Conservation (phyloP, 1,284 basidiomycete genomes). For the Apiotrichum veenhuisii region DNA sequence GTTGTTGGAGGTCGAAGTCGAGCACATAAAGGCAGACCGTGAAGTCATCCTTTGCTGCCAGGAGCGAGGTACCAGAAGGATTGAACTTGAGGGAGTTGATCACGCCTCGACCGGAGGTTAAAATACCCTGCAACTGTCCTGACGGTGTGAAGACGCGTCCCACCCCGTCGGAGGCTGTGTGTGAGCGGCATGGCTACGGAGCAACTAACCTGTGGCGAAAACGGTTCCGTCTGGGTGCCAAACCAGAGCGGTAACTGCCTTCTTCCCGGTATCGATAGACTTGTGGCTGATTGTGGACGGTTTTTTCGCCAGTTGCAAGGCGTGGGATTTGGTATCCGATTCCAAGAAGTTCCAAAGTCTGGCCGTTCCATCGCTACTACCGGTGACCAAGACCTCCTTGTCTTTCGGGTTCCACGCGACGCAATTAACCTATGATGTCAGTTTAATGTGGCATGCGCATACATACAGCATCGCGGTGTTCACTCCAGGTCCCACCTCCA, state of each 20-base stretch:
- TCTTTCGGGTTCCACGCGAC: constrained; percentile 45
- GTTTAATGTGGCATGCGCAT: background rate
- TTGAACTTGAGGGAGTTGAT: constrained; percentile 43
- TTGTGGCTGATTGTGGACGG: constrained; percentile 33
- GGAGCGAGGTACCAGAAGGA: constrained; percentile 35
- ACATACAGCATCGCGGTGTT: constrained; percentile 39
- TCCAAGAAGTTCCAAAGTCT: constrained; percentile 40
- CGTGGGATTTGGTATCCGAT: constrained; percentile 1
- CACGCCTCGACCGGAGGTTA: constrained; percentile 39
- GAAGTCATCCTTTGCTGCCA: constrained; percentile 38
- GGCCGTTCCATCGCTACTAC: constrained; percentile 35
- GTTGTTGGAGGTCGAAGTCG: constrained; percentile 20
- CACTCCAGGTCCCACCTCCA: constrained; percentile 19
- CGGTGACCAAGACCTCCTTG: constrained; percentile 34
- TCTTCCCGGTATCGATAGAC: constrained; percentile 38
- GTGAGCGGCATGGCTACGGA: background rate
- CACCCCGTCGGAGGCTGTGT: constrained; percentile 31
- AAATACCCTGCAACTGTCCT: constrained; percentile 41
- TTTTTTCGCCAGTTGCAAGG: constrained; percentile 18
- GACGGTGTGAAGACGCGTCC: constrained; percentile 43
- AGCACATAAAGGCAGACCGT: constrained; percentile 25
- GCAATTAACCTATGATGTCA: constrained; percentile 30
- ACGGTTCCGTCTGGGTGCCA: constrained; percentile 47
- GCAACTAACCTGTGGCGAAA: constrained; percentile 31
- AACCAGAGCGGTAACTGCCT: constrained; percentile 31